Conservation (phyloP, 345 rosid genomes). For the Pugionium dolabratum region DNA sequence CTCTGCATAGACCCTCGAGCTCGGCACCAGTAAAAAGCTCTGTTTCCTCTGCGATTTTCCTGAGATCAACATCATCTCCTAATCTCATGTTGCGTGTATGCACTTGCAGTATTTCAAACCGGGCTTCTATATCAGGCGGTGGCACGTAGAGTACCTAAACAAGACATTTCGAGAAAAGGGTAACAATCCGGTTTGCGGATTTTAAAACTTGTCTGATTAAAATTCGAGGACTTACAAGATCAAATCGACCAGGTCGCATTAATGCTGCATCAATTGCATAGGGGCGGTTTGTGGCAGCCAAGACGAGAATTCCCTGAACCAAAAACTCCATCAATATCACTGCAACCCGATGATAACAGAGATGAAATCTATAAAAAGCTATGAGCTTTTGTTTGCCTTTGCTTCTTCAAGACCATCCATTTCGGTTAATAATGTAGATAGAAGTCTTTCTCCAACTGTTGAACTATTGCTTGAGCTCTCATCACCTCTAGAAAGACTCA, state of each 20-base stretch:
- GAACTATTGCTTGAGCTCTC: slow-evolving; percentile 59
- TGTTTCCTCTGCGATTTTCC: slow-evolving; percentile 68
- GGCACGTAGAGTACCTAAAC: slow-evolving; percentile 77
- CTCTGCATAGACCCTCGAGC: slow-evolving; percentile 77
- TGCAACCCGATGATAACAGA: neutral
- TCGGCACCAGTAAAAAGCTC: slow-evolving; percentile 92
- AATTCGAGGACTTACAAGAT: slow-evolving; percentile 52
- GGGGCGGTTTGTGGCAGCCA: slow-evolving; percentile 95
- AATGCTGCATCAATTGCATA: slow-evolving; percentile 93
- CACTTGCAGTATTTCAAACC: slow-evolving; percentile 69
- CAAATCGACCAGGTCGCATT: slow-evolving; percentile 95
- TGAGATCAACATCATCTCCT: slow-evolving; percentile 66
- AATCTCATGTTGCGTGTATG: slow-evolving; percentile 81
- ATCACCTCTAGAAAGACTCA: slow-evolving; percentile 55
- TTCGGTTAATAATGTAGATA: slow-evolving; percentile 88
- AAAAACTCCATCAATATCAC: neutral
- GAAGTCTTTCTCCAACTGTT: slow-evolving; percentile 88
- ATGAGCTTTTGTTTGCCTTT: slow-evolving; percentile 41
- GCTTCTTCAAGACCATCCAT: slow-evolving; percentile 97
- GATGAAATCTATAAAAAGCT: neutral
- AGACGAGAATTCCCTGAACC: slow-evolving; percentile 76
- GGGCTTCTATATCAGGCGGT: slow-evolving; percentile 76
- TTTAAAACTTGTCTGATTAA: neutral
- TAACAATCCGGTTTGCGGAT: slow-evolving; percentile 1
- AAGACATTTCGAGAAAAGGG: neutral